A percentile compares a stretch with the other conserved stretches of the same genome.
These are phyloP conservation scores for Sporothrix euskadiensis DNA, from an alignment of 2,329 filamentous ascomycete species.

Conservation along the genomic window DNA sequence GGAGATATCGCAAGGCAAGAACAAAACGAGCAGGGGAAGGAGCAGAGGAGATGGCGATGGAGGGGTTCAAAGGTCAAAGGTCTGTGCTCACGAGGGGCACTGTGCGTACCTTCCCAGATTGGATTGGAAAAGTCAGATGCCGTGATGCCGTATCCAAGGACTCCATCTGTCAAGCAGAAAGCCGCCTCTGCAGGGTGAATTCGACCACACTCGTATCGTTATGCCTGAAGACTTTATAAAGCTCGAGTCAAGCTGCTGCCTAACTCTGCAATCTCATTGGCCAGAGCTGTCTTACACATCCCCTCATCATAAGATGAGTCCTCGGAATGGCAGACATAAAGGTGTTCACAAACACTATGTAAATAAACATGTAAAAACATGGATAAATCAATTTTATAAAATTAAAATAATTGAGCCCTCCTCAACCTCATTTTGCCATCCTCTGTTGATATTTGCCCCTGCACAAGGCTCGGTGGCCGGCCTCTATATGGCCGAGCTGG, in stretches of 20 bases:
- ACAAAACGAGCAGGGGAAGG: background rate
- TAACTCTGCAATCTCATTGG: background rate
- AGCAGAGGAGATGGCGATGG: background rate
- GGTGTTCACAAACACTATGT: background rate
- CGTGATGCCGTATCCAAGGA: background rate
- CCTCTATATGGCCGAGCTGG: no score
- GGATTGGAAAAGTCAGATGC: background rate
- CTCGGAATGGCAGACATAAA: background rate
- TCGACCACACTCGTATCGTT: background rate
- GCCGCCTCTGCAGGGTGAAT: no score
- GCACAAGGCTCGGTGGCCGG: background rate
- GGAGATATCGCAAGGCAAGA: background rate
- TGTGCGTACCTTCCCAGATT: background rate
- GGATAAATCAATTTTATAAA: background rate
- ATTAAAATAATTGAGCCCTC: background rate
- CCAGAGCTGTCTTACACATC: constrained; percentile 2
- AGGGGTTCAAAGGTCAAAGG: background rate
- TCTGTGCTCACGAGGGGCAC: constrained; percentile 9
- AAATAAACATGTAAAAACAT: no score
- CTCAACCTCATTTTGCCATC: background rate
- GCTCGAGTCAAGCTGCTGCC: background rate
- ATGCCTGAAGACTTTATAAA: background rate
- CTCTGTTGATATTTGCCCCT: background rate
- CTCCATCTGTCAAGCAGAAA: no score
- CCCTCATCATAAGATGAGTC: background rate